Evolutionary conservation across 108 stramenopile species (phyloP).

Genomic region (Fragilaria crotonensis): DNA sequence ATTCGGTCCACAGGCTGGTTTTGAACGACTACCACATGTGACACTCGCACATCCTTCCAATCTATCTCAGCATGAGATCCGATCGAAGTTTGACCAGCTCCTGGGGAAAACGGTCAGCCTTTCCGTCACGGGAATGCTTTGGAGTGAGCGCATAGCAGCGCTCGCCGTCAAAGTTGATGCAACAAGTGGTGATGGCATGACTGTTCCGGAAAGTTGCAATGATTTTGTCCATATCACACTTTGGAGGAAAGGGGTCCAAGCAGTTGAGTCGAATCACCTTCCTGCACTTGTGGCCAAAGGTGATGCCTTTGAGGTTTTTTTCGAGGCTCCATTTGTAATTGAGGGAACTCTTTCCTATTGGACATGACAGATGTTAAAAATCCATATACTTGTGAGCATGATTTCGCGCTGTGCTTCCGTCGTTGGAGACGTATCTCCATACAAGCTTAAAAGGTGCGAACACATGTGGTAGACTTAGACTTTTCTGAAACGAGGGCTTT

Average conservation of each 20-base stretch:
- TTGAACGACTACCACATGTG: slow-evolving; percentile 42
- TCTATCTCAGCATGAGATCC: slow-evolving; percentile 23
- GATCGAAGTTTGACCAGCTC: slow-evolving; percentile 18
- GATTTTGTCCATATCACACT: slow-evolving; percentile 71
- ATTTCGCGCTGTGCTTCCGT: no score
- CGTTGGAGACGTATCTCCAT: no score
- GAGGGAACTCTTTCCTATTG: slow-evolving; percentile 43
- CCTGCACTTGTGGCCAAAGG: slow-evolving; percentile 34
- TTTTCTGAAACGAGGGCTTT: no score
- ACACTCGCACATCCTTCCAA: slow-evolving; percentile 48
- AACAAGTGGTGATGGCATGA: background rate
- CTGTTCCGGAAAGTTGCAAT: slow-evolving; percentile 41
- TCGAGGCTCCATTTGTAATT: slow-evolving; percentile 9
- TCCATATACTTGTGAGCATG: no score
- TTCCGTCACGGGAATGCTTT: slow-evolving; percentile 24
- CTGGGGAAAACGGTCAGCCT: slow-evolving; percentile 21
- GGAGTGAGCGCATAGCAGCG: slow-evolving; percentile 42
- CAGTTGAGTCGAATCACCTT: slow-evolving; percentile 51
- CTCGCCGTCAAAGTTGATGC: slow-evolving; percentile 35
- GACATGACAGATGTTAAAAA: no score
- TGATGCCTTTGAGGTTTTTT: slow-evolving; percentile 24
- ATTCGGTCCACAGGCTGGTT: background rate
- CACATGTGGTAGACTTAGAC: no score
- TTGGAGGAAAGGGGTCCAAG: slow-evolving; percentile 38
- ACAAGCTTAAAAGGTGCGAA: no score